Percentiles rank a stretch among this genome's conserved stretches.
Evolutionary conservation across 2,329 filamentous ascomycete genomes (phyloP).

Genomic region (Trichophyton verrucosum): DNA sequence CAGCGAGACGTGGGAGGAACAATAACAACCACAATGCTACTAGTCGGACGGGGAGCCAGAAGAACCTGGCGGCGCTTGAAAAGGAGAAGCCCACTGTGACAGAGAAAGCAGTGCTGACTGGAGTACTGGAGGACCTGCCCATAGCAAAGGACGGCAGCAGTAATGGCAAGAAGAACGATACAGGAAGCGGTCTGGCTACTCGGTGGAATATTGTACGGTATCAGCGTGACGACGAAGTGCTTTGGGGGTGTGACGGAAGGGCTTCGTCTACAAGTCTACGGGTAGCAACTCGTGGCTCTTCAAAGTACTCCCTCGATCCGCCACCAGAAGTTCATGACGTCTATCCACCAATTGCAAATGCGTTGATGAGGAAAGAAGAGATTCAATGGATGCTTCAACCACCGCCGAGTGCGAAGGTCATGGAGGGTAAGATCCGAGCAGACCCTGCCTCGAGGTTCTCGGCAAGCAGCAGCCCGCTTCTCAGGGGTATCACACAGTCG

Average conservation of each 20-base stretch:
- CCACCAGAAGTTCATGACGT: conserved; percentile 74
- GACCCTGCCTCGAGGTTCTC: conserved; percentile 11
- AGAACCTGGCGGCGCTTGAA: conserved; percentile 41
- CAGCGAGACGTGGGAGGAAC: conserved; percentile 45
- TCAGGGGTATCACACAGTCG: neutral
- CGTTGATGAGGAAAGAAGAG: conserved; percentile 54
- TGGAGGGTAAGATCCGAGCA: conserved; percentile 63
- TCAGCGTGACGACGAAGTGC: conserved; percentile 74
- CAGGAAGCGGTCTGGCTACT: conserved; percentile 29
- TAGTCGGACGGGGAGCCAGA: conserved; percentile 48
- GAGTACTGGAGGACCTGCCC: conserved; percentile 4
- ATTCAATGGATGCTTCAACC: conserved; percentile 88
- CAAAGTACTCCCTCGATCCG: conserved; percentile 48
- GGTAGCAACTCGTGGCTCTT: conserved; percentile 25
- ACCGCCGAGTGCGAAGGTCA: conserved; percentile 75
- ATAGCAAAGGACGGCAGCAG: neutral
- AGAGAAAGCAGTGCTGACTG: conserved; percentile 15
- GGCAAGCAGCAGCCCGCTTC: neutral
- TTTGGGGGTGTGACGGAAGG: conserved; percentile 56
- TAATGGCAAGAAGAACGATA: conserved; percentile 28
- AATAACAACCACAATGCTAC: conserved; percentile 38
- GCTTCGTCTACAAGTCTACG: conserved; percentile 43
- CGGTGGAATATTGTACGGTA: conserved; percentile 70
- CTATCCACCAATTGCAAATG: conserved; percentile 72
- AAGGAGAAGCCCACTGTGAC: conserved; percentile 12